Evolutionary conservation across 805 yeast species (phyloP), one percentile per base, ranked within the genome.

Genomic region (Starmerella bombi): DNA sequence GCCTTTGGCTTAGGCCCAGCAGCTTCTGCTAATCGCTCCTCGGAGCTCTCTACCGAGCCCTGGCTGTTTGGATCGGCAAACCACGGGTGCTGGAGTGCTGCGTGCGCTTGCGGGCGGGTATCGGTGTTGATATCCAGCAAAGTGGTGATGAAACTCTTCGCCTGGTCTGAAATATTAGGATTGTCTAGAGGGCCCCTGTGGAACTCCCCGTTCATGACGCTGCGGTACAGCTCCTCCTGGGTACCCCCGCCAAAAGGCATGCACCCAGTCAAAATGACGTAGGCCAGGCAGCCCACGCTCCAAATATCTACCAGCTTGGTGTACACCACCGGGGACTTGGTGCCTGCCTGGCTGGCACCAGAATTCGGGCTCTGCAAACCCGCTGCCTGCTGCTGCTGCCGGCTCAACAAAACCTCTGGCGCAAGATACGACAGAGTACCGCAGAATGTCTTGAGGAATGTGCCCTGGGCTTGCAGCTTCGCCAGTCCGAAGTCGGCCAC

Each of bases 351-450:
- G n/a, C n/a, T n/a, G n/a, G n/a, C n/a, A n/a, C n/a, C n/a, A n/a
- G n/a, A n/a, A n/a, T n/a, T n/a, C 19, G 18, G 7, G 25, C 16
- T 22, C 23, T 31, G 30, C 22, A 37, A 9, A 22, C 22, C 32
- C 12, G 32, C 4, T 25, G n/a, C n/a, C 42, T 31, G 34, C 9
- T 6, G 15, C 22, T 29, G 28, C 16, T 33, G 32, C n/a, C 52
- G 42, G 25, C 49, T 49, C 22, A 62, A 62, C 28, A 76, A 62
- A 6, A 91, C 84, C 58, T 91, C 99, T 0, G 99, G 99, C 0
- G 99, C 98, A 37, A 91, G 80, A 54, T 91, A 91, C 2, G 97
- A 96, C 48, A 91, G 60, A 0, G 99, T 91, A 1, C 99, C 99
- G 62, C 99, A 91, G 53, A 91, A 91, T 0, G 99, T 88, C 58